A percentile compares a stretch with the other conserved stretches of the same genome.
phyloP scores from a whole-genome alignment of 2,329 filamentous ascomycete genomes.

The Neophaeococcomyces aloes region DNA sequence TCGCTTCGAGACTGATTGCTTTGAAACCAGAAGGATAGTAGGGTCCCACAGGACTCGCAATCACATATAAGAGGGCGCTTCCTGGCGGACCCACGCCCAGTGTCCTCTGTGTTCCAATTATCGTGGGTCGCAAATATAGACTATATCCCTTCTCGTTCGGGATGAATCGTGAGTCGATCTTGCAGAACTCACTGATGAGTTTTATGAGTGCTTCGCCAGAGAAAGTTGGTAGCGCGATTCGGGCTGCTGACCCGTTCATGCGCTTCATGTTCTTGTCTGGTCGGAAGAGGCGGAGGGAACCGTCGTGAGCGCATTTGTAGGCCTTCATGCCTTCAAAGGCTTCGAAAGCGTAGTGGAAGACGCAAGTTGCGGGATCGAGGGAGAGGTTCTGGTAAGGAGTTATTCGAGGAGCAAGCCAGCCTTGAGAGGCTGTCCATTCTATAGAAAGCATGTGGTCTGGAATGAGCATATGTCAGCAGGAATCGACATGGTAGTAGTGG shows the following conservation, averaged over 20 bases:
- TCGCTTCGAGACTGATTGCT: slow-evolving; percentile 87
- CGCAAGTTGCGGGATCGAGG: slow-evolving; percentile 89
- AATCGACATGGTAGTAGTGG: background rate
- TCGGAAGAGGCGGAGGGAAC: slow-evolving; percentile 75
- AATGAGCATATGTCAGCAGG: background rate
- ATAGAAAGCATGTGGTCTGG: slow-evolving; percentile 93
- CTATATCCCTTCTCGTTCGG: slow-evolving; percentile 78
- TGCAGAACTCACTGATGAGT: slow-evolving; percentile 68
- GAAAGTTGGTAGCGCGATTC: slow-evolving; percentile 88
- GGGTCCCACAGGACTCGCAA: slow-evolving; percentile 89
- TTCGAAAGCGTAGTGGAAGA: slow-evolving; percentile 97
- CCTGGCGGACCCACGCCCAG: slow-evolving; percentile 87
- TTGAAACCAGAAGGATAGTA: slow-evolving; percentile 99
- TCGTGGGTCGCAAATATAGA: slow-evolving; percentile 86
- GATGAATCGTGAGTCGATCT: slow-evolving; percentile 81
- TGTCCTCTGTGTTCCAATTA: slow-evolving; percentile 94
- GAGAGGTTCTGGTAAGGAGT: slow-evolving; percentile 93
- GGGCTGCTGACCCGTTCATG: slow-evolving; percentile 79
- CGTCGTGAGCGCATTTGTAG: slow-evolving; percentile 69
- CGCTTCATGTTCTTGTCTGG: slow-evolving; percentile 94
- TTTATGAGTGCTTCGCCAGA: slow-evolving; percentile 62
- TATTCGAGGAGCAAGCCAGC: slow-evolving; percentile 76
- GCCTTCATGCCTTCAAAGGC: slow-evolving; percentile 99
- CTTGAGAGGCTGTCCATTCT: slow-evolving; percentile 78
- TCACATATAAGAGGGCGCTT: slow-evolving; percentile 84